Conservation (phyloP, 78 protist genomes). For the Dictyostelium brefeldianum region DNA sequence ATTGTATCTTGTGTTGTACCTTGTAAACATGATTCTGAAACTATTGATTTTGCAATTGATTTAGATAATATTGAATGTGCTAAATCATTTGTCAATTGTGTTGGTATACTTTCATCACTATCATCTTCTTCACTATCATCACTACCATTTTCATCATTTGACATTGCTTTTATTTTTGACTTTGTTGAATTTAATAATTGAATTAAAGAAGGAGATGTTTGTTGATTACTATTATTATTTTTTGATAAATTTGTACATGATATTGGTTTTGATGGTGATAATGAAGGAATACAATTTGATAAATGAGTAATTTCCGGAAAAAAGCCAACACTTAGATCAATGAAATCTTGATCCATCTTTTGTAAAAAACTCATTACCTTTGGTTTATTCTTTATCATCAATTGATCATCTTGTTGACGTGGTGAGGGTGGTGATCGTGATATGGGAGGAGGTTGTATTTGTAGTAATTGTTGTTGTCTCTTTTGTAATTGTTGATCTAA, state of each 20-base stretch:
- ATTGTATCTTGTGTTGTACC: conserved; percentile 51
- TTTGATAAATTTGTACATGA: conserved; percentile 18
- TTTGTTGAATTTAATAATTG: background rate
- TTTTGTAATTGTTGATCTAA: background rate
- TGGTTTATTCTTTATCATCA: background rate
- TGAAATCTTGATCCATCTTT: conserved; percentile 33
- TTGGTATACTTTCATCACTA: background rate
- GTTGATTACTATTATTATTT: background rate
- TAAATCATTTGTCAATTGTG: conserved; percentile 1
- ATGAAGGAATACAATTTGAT: conserved; percentile 48
- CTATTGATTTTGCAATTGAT: conserved; percentile 39
- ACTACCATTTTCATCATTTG: background rate
- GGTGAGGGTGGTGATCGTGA: background rate
- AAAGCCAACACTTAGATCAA: conserved; percentile 41
- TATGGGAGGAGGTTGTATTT: no score
- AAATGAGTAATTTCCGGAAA: conserved; percentile 60
- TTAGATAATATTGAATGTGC: conserved; percentile 25
- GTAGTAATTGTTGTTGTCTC: background rate
- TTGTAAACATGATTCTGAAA: background rate
- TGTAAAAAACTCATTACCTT: conserved; percentile 15
- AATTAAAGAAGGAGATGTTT: background rate
- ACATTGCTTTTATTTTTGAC: background rate
- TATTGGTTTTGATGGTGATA: background rate
- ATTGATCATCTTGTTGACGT: background rate
- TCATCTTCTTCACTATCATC: background rate